These are phyloP conservation scores for Dryadomyces quercivorus DNA, from an alignment of 2,329 filamentous ascomycete species.

Conservation along the genomic window DNA sequence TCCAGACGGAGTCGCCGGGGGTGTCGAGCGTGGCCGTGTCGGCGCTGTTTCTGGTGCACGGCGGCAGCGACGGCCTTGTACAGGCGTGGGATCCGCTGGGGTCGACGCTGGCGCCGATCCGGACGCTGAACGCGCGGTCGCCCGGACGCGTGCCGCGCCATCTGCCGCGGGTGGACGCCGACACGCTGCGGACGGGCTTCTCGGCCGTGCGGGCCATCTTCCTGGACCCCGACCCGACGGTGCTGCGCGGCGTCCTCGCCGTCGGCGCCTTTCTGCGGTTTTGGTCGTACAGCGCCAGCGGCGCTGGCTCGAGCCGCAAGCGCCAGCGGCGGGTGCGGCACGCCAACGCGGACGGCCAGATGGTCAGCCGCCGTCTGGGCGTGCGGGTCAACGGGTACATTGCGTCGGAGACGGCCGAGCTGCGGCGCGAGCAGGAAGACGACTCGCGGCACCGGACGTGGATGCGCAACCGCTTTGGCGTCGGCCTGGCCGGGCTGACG, in stretches of 20 bases:
- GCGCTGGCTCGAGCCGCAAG: constrained; percentile 61
- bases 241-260: constrained; percentile 74
- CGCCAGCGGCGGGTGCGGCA: constrained; percentile 69
- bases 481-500: constrained; percentile 57
- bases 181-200: constrained; percentile 59
- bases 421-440: constrained; percentile 59
- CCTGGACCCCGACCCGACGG: constrained; percentile 77
- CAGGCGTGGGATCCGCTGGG: constrained; percentile 95
- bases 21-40: constrained; percentile 75
- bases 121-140: constrained; percentile 77
- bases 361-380: constrained; percentile 41
- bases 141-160: constrained; percentile 72
- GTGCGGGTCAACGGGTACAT: constrained; percentile 72
- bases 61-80: constrained; percentile 86
- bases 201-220: constrained; percentile 73
- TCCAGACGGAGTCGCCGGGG: constrained; percentile 82
- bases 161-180: constrained; percentile 37
- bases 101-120: constrained; percentile 64
- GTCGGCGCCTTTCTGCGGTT: constrained; percentile 80
- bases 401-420: constrained; percentile 69
- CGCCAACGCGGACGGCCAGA: constrained; percentile 42
- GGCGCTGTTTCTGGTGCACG: constrained; percentile 79
- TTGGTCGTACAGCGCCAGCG: constrained; percentile 81
- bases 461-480: constrained; percentile 70
- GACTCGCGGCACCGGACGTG: constrained; percentile 55